These are phyloP conservation scores for Viola pubescens DNA, from an alignment of 441 rosid species.

Conservation along the genomic window DNA sequence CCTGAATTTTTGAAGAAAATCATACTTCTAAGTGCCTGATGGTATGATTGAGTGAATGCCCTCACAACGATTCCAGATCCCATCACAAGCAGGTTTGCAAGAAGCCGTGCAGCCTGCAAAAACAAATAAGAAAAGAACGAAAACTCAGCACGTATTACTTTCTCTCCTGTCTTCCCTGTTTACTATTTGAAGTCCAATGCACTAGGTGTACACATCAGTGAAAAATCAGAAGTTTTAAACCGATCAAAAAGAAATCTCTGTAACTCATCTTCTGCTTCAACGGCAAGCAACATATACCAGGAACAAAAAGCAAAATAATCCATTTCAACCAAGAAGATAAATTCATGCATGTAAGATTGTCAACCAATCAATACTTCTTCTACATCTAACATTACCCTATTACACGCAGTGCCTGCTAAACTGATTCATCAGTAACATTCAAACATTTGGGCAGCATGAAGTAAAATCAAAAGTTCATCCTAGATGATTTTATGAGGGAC, in stretches of 20 bases:
- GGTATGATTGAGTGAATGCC: slow-evolving; percentile 60
- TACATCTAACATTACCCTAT: background rate
- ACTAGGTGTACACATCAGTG: background rate
- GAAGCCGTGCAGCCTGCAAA: slow-evolving; percentile 48
- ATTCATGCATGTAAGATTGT: background rate
- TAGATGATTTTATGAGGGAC: too few species aligned
- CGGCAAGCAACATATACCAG: background rate
- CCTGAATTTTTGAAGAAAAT: background rate
- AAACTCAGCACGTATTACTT: background rate
- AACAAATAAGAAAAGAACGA: background rate
- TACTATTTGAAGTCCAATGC: background rate
- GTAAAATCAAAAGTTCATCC: too few species aligned
- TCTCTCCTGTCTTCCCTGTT: background rate
- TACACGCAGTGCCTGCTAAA: background rate
- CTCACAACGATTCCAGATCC: slow-evolving; percentile 52
- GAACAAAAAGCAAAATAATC: background rate
- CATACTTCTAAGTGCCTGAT: slow-evolving; percentile 71
- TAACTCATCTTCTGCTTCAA: background rate
- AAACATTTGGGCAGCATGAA: background rate
- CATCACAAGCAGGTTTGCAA: slow-evolving; percentile 55
- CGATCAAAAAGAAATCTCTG: background rate
- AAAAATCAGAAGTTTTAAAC: background rate
- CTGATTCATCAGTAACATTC: background rate
- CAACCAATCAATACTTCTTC: background rate
- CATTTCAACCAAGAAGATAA: background rate